phyloP scores from a whole-genome alignment of 805 yeast genomes.

The Sugiyamaella americana region DNA sequence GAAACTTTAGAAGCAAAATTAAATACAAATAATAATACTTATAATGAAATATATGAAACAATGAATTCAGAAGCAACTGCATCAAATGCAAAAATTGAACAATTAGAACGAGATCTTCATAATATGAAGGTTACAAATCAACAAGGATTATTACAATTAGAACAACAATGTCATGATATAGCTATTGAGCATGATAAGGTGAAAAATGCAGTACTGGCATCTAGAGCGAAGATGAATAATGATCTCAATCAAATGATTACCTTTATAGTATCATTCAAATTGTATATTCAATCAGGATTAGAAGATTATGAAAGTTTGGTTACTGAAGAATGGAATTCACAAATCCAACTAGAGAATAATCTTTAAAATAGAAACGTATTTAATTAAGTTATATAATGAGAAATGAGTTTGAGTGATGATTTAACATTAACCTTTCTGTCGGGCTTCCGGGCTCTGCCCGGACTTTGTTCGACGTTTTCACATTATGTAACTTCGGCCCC shows the following conservation, averaged over 20 bases:
- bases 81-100: conserved; percentile 60
- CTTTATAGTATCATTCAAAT: conserved; percentile 56
- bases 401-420: too few relatives aligned
- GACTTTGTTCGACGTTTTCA: too few relatives aligned
- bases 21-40: conserved; percentile 44
- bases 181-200: conserved; percentile 49
- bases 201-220: conserved; percentile 39
- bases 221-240: conserved; percentile 45
- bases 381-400: too few relatives aligned
- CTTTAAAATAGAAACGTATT: not conserved
- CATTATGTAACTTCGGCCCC: too few relatives aligned
- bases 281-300: conserved; percentile 56
- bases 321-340: conserved; percentile 5
- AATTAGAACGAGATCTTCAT: conserved; percentile 52
- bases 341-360: not conserved
- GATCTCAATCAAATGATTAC: conserved; percentile 55
- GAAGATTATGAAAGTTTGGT: conserved; percentile 45
- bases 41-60: conserved; percentile 51
- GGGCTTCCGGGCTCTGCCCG: too few relatives aligned
- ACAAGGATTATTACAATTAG: conserved; percentile 45
- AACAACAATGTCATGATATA: conserved; percentile 44
- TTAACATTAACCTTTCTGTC: too few relatives aligned
- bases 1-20: conserved; percentile 55
- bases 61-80: conserved; percentile 48
- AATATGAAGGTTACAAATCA: conserved; percentile 43